Percentiles rank a stretch among this genome's conserved stretches.
These are phyloP conservation scores for Neocatenulostroma microsporum DNA, from an alignment of 2,329 filamentous ascomycete genomes.

Conservation along the genomic window DNA sequence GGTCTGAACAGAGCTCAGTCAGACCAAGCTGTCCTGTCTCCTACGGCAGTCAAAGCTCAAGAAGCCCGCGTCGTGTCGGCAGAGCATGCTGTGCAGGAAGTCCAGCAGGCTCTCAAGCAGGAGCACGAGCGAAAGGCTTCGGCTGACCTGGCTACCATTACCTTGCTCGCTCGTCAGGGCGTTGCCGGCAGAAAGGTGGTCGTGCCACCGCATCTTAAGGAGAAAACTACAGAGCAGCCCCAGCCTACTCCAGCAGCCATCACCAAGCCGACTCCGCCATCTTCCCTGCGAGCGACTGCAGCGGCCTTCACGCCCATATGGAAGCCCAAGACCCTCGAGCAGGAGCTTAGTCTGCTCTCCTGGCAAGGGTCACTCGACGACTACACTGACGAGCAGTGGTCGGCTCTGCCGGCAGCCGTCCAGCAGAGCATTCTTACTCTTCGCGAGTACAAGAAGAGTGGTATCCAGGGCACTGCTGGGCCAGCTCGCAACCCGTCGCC, in stretches of 20 bases:
- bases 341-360: slow-evolving; percentile 12
- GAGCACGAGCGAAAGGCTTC: not conserved
- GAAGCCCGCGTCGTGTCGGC: not conserved
- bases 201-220: not conserved
- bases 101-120: not conserved
- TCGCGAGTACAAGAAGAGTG: slow-evolving; percentile 8
- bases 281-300: slow-evolving; percentile 20
- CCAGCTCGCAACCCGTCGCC: not conserved
- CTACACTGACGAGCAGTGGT: slow-evolving; percentile 5
- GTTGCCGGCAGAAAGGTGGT: not conserved
- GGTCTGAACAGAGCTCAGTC: slow-evolving; percentile 6
- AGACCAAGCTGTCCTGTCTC: not conserved
- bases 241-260: not conserved
- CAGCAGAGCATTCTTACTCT: slow-evolving; percentile 8
- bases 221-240: too few species aligned
- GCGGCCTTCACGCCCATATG: slow-evolving; percentile 19
- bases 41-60: slow-evolving; percentile 1
- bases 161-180: not conserved
- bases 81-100: too few species aligned
- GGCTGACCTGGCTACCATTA: slow-evolving; percentile 1
- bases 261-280: not conserved
- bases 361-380: slow-evolving; percentile 9
- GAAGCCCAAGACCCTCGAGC: slow-evolving; percentile 9
- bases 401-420: slow-evolving; percentile 6
- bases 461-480: not conserved